Evolutionary conservation across 1,139 yeast genomes (phyloP).

Genomic region (Candida glucosophila): DNA sequence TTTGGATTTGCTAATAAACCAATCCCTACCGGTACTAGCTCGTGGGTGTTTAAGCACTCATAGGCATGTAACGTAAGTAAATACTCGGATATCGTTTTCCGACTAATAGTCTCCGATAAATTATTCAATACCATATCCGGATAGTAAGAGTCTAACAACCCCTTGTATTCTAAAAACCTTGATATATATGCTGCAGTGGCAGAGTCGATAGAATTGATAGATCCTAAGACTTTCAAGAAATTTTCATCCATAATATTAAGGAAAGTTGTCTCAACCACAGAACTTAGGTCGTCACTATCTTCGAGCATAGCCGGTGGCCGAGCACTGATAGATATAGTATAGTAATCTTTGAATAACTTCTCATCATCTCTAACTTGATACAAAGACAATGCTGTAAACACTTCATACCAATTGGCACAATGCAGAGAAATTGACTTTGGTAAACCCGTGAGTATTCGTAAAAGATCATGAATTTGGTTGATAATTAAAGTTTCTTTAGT

Average conservation of each 20-base stretch:
- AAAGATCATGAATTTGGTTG: constrained; percentile 34
- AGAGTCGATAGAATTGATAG: constrained; percentile 53
- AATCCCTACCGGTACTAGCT: constrained; percentile 57
- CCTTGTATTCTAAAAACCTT: constrained; percentile 56
- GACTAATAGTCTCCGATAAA: constrained; percentile 10
- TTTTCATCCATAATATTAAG: constrained; percentile 51
- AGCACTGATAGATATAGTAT: constrained; percentile 22
- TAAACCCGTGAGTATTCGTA: constrained; percentile 45
- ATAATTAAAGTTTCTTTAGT: constrained; percentile 18
- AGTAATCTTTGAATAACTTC: constrained; percentile 24
- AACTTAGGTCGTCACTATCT: constrained; percentile 19
- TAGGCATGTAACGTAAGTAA: constrained; percentile 55
- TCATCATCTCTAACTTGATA: constrained; percentile 48
- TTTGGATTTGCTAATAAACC: constrained; percentile 36
- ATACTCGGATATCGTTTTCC: constrained; percentile 49
- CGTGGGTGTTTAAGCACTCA: constrained; percentile 42
- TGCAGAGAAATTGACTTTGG: constrained; percentile 39
- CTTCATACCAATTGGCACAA: constrained; percentile 65
- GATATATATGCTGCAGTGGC: constrained; percentile 64
- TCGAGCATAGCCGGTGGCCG: constrained; percentile 20
- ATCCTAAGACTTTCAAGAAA: constrained; percentile 50
- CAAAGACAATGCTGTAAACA: constrained; percentile 50
- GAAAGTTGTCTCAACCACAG: constrained; percentile 49
- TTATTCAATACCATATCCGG: constrained; percentile 7
- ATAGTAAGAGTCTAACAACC: constrained; percentile 46